phyloP scores from a whole-genome alignment of 148 eudicot genomes.

The Cornus florida region DNA sequence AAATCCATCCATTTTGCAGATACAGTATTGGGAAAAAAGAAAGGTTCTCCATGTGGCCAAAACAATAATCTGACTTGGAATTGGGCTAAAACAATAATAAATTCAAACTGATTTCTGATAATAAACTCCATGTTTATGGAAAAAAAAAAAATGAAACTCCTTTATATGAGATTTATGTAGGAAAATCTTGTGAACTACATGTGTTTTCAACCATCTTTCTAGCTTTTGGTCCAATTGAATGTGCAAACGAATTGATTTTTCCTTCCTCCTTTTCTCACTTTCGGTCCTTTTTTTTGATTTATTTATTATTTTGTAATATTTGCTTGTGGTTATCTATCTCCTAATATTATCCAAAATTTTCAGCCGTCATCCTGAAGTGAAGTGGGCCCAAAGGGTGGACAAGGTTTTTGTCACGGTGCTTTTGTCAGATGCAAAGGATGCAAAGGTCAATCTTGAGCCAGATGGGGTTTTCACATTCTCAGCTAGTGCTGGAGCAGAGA shows the following conservation, averaged over 20 bases:
- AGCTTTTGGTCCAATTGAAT: neutral
- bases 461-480: conserved; percentile 80
- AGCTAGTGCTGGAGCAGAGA: conserved; percentile 67
- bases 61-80: neutral
- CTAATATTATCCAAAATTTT: conserved; percentile 5
- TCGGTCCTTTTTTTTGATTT: neutral
- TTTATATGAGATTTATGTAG: neutral
- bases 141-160: neutral
- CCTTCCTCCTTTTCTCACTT: neutral
- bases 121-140: too few relatives aligned
- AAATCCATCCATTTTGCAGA: too few relatives aligned
- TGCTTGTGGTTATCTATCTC: neutral
- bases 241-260: neutral
- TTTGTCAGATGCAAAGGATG: conserved; percentile 80
- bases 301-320: neutral
- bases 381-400: conserved; percentile 97
- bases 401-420: conserved; percentile 72
- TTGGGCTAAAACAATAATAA: too few relatives aligned
- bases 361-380: conserved; percentile 92
- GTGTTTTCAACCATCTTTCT: neutral
- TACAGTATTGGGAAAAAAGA: neutral
- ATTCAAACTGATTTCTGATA: too few relatives aligned
- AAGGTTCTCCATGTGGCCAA: neutral
- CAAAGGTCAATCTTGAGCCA: conserved; percentile 80
- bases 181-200: neutral